Evolutionary conservation across 1,139 yeast species (phyloP).

Genomic region (Geotrichum histeridarum): DNA sequence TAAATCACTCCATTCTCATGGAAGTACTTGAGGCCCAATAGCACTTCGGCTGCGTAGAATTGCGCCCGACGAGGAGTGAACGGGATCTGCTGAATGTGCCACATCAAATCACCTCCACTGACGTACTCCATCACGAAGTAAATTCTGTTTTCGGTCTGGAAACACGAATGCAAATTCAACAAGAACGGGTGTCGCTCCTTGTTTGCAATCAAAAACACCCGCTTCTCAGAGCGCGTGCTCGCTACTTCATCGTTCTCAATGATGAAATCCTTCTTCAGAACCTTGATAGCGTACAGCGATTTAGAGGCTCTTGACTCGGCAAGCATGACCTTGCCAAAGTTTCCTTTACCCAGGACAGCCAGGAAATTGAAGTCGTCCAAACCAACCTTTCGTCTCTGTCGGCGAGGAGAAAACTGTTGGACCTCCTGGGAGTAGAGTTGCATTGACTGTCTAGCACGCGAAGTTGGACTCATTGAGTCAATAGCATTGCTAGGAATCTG

Average conservation of each 20-base stretch:
- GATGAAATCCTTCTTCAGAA: slow-evolving; percentile 88
- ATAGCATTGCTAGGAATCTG: neutral
- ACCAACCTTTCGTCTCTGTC: slow-evolving; percentile 62
- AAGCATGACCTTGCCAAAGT: slow-evolving; percentile 94
- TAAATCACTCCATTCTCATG: slow-evolving; percentile 95
- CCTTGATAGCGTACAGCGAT: slow-evolving; percentile 87
- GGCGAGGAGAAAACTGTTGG: slow-evolving; percentile 21
- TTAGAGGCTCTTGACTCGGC: slow-evolving; percentile 83
- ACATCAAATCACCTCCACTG: slow-evolving; percentile 97
- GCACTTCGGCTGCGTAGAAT: slow-evolving; percentile 94
- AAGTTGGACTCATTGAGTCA: neutral
- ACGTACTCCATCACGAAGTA: slow-evolving; percentile 98
- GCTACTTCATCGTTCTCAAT: slow-evolving; percentile 95
- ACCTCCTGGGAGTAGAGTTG: slow-evolving; percentile 11
- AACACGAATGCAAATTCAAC: slow-evolving; percentile 85
- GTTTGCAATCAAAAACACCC: slow-evolving; percentile 87
- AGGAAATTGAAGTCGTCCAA: slow-evolving; percentile 89
- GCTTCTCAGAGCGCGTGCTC: slow-evolving; percentile 87
- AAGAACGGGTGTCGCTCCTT: slow-evolving; percentile 88
- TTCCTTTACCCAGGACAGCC: slow-evolving; percentile 95
- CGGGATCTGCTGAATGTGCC: slow-evolving; percentile 94
- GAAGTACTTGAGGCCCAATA: slow-evolving; percentile 82
- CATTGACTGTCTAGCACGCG: slow-evolving; percentile 4
- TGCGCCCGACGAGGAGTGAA: slow-evolving; percentile 89
- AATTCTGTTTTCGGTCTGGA: slow-evolving; percentile 94